These are phyloP conservation scores for Corynespora cassiicola DNA, from an alignment of 2,329 filamentous ascomycete genomes.

Conservation along the genomic window DNA sequence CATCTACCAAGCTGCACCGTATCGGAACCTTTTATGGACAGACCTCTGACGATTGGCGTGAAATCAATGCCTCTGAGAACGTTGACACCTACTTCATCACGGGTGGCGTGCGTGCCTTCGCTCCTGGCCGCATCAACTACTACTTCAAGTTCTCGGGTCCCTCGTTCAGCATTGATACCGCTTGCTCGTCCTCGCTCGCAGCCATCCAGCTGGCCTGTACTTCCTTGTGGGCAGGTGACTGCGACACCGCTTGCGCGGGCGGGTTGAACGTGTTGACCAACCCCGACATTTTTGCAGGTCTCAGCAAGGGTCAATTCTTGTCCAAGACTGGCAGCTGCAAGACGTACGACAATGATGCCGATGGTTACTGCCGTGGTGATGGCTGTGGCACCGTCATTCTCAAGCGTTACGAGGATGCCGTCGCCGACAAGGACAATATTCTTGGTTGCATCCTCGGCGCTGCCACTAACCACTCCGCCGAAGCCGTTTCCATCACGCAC, in stretches of 20 bases:
- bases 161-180: constrained; percentile 77
- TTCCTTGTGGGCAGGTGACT: constrained; percentile 76
- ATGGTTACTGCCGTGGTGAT: constrained; percentile 84
- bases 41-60: constrained; percentile 78
- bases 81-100: constrained; percentile 74
- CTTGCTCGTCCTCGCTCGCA: constrained; percentile 76
- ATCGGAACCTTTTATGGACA: constrained; percentile 79
- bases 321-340: constrained; percentile 79
- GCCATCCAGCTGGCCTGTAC: constrained; percentile 76
- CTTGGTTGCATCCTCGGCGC: constrained; percentile 78
- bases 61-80: constrained; percentile 75
- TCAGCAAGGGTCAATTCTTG: constrained; percentile 79
- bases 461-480: constrained; percentile 81
- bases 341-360: constrained; percentile 80
- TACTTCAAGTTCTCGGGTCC: constrained; percentile 79
- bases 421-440: constrained; percentile 73
- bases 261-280: constrained; percentile 81
- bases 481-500: constrained; percentile 82
- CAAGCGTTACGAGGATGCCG: constrained; percentile 80
- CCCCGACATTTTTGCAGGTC: constrained; percentile 78
- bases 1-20: constrained; percentile 68
- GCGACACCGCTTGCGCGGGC: constrained; percentile 81
- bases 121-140: constrained; percentile 73
- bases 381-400: constrained; percentile 76
- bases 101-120: constrained; percentile 67